These are phyloP conservation scores for Ensete glaucum DNA, from an alignment of 176 grass and related monocot genomes.

Conservation along the genomic window DNA sequence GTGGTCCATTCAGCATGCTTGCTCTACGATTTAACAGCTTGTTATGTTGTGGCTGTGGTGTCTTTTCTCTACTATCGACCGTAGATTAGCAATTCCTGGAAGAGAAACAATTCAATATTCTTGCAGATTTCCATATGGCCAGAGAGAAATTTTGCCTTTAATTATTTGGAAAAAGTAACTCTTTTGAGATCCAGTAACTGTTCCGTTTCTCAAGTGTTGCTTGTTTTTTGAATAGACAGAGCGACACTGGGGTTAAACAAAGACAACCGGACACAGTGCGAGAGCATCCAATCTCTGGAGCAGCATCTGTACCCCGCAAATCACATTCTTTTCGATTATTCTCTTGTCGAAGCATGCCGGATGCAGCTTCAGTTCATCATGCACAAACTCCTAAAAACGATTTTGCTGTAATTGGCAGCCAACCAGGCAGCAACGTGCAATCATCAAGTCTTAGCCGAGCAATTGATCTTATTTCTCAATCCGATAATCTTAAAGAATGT, in stretches of 20 bases:
- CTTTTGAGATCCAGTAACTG: background rate
- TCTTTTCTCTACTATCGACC: background rate
- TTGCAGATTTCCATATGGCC: background rate
- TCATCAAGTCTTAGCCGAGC: constrained; percentile 57
- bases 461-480: constrained; percentile 61
- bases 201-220: constrained; percentile 26
- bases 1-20: background rate
- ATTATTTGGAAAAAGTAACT: background rate
- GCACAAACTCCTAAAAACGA: constrained; percentile 58
- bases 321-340: constrained; percentile 74
- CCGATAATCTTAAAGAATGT: constrained; percentile 53
- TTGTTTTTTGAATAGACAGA: constrained; percentile 97
- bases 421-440: constrained; percentile 26
- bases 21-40: background rate
- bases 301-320: constrained; percentile 35
- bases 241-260: constrained; percentile 58
- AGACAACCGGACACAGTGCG: constrained; percentile 26
- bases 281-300: constrained; percentile 27
- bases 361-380: constrained; percentile 51
- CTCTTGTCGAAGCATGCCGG: constrained; percentile 61
- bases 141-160: background rate
- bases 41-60: background rate
- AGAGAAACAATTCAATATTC: background rate
- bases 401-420: constrained; percentile 30
- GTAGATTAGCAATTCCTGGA: background rate